Conservation (phyloP, 1,284 basidiomycete species). For the Erythrobasidium hasegawianum region DNA sequence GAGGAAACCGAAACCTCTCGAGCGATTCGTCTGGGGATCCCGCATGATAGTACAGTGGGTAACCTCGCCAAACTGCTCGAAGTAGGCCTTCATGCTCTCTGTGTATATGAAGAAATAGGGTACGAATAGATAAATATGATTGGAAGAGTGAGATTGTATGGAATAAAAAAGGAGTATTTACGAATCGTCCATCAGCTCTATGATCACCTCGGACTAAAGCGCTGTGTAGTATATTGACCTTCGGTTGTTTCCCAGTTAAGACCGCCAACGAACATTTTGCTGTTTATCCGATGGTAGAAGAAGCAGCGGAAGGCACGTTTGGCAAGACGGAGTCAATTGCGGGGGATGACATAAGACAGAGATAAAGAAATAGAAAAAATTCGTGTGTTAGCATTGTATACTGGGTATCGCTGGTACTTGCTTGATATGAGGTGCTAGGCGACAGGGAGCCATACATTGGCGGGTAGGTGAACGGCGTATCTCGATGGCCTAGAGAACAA, state of each 20-base stretch:
- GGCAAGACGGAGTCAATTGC: no score
- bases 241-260: constrained; percentile 97
- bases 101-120: constrained; percentile 5
- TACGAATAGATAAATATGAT: no score
- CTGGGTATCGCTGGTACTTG: no score
- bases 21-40: constrained; percentile 74
- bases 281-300: no score
- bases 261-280: constrained; percentile 97
- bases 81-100: constrained; percentile 81
- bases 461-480: no score
- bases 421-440: no score
- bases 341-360: neutral
- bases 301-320: no score
- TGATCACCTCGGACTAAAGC: no score
- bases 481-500: no score
- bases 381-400: constrained; percentile 18
- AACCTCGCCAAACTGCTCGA: constrained; percentile 83
- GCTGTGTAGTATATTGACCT: constrained; percentile 59
- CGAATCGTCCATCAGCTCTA: no score
- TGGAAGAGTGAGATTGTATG: no score
- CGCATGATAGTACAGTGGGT: constrained; percentile 94
- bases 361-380: constrained; percentile 38
- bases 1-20: constrained; percentile 88
- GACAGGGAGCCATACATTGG: no score
- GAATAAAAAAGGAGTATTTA: neutral